These are phyloP conservation scores for Hypericum perforatum DNA, from an alignment of 345 rosid genomes.

Conservation along the genomic window DNA sequence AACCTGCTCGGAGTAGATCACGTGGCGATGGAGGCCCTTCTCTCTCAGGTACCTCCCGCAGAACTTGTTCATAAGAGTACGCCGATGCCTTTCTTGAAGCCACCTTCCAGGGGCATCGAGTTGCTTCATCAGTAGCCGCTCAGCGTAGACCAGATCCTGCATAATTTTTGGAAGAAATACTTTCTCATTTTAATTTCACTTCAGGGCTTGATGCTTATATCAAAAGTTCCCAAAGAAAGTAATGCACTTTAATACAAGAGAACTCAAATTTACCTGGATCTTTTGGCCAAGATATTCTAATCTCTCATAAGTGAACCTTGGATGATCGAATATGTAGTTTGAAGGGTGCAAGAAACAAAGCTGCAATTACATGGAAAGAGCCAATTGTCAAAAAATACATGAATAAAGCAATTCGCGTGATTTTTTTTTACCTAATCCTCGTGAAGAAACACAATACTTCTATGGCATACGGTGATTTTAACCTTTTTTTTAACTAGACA, in stretches of 20 bases:
- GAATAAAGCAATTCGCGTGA: too few relatives aligned
- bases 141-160: constrained; percentile 88
- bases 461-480: too few relatives aligned
- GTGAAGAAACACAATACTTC: too few relatives aligned
- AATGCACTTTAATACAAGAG: background rate
- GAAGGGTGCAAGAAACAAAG: constrained; percentile 98
- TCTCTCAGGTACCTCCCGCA: constrained; percentile 80
- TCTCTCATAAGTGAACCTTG: constrained; percentile 81
- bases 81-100: constrained; percentile 84
- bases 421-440: too few relatives aligned
- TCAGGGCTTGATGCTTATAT: too few relatives aligned
- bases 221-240: too few relatives aligned
- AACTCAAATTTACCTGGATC: constrained; percentile 54
- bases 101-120: constrained; percentile 91
- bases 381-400: background rate
- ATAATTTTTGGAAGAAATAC: background rate
- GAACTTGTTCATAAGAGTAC: constrained; percentile 86
- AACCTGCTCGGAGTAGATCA: constrained; percentile 62
- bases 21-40: constrained; percentile 54
- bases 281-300: constrained; percentile 88
- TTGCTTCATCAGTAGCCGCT: constrained; percentile 85
- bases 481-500: too few relatives aligned
- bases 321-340: constrained; percentile 83
- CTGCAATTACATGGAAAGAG: constrained; percentile 27
- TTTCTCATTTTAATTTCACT: too few relatives aligned